Evolutionary conservation across 108 stramenopile species (phyloP).

Genomic region (Schizochytrium sp.): DNA sequence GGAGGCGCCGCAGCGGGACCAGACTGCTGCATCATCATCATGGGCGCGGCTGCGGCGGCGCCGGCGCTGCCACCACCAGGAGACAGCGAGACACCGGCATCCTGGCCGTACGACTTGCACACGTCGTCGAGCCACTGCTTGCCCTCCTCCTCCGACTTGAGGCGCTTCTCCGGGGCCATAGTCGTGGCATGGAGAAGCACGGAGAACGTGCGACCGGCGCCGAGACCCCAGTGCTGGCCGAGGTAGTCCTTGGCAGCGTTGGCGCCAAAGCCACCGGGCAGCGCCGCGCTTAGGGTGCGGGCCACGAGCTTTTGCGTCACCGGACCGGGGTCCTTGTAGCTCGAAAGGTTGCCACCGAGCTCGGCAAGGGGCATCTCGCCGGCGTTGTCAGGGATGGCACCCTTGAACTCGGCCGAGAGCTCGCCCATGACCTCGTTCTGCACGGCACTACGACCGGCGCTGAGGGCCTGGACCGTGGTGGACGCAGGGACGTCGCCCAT

Average conservation of each 20-base stretch:
- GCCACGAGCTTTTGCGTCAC: background rate
- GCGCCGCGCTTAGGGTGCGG: background rate
- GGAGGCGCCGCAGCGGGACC: background rate
- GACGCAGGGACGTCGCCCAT: background rate
- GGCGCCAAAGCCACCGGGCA: slow-evolving; percentile 14
- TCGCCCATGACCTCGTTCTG: slow-evolving; percentile 27
- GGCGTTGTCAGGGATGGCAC: background rate
- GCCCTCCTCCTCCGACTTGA: background rate
- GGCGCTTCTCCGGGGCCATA: background rate
- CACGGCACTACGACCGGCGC: slow-evolving; percentile 14
- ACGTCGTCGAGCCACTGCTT: background rate
- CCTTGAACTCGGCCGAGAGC: slow-evolving; percentile 4
- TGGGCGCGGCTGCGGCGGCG: background rate
- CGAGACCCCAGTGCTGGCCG: background rate
- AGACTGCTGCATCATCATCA: background rate
- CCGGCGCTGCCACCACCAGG: background rate
- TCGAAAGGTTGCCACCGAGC: background rate
- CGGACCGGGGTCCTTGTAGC: background rate
- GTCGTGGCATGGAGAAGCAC: background rate
- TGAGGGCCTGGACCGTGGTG: background rate
- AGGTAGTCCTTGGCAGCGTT: background rate
- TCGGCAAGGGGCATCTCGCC: background rate
- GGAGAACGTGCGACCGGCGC: background rate
- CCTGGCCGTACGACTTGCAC: background rate
- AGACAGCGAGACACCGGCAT: background rate